Percentiles rank a stretch among this genome's conserved stretches.
Evolutionary conservation across 106 monocot species (phyloP).

Genomic region (Dendrobium catenatum): DNA sequence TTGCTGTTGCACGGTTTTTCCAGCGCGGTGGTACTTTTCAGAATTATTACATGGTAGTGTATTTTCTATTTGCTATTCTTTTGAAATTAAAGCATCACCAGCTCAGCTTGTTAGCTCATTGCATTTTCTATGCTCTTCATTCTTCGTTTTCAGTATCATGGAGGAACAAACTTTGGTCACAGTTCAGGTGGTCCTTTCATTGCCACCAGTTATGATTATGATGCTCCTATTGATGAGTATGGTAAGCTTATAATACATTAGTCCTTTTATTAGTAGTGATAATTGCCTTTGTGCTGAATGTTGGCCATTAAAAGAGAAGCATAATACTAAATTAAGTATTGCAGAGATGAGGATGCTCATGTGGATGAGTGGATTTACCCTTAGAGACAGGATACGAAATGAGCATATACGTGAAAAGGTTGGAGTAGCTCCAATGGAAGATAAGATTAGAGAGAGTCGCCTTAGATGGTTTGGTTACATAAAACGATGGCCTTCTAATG

Average conservation of each 20-base stretch:
- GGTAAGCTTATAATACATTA: slow-evolving; percentile 33
- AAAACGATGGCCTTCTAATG: too few relatives aligned
- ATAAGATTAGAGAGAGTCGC: too few relatives aligned
- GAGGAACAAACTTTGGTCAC: slow-evolving; percentile 93
- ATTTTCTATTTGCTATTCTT: neutral
- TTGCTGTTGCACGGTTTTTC: slow-evolving; percentile 91
- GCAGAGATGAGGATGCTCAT: too few relatives aligned
- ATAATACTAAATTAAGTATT: too few relatives aligned
- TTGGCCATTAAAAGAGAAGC: too few relatives aligned
- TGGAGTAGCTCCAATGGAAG: too few relatives aligned
- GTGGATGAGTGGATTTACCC: too few relatives aligned
- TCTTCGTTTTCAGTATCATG: slow-evolving; percentile 62
- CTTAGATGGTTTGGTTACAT: too few relatives aligned
- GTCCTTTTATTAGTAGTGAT: neutral
- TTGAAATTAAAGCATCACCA: neutral
- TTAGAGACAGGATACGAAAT: too few relatives aligned
- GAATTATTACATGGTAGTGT: slow-evolving; percentile 94
- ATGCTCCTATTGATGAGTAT: slow-evolving; percentile 99
- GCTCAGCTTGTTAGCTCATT: neutral
- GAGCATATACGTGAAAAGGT: too few relatives aligned
- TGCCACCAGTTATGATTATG: slow-evolving; percentile 96
- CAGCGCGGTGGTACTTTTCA: slow-evolving; percentile 97
- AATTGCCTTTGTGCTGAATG: too few relatives aligned
- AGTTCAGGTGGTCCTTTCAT: slow-evolving; percentile 90
- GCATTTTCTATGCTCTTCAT: neutral